A percentile compares a stretch with the other conserved stretches of the same genome.
These are phyloP conservation scores for Chlorella variabilis DNA, from an alignment of 163 green algal species.

Conservation along the genomic window DNA sequence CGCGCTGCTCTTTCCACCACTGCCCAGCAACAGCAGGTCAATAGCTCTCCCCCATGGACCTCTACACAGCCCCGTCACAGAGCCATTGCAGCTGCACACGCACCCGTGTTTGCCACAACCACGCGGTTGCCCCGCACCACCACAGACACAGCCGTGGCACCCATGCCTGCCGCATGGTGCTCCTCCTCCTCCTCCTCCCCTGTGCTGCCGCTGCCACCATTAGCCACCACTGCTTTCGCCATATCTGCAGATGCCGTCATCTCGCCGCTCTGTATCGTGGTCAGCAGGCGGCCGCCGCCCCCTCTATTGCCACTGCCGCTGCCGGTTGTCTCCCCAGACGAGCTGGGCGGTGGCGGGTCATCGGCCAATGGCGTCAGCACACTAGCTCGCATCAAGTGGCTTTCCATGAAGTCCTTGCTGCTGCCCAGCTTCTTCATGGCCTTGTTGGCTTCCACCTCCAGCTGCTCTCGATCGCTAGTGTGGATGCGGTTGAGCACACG, in stretches of 20 bases:
- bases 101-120: conserved; percentile 76
- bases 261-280: not conserved
- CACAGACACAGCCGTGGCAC: conserved; percentile 64
- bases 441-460: not conserved
- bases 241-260: not conserved
- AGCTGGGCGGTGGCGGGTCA: not conserved
- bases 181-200: conserved; percentile 42
- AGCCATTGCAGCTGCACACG: not conserved
- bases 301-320: not conserved
- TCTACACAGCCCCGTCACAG: not conserved
- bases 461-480: not conserved
- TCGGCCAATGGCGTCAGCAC: conserved; percentile 11
- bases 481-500: not conserved
- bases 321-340: not conserved
- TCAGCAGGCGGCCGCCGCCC: not conserved
- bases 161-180: conserved; percentile 53
- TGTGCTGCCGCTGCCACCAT: not conserved
- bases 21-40: not conserved
- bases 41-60: not conserved
- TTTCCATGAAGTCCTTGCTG: conserved; percentile 42
- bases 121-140: conserved; percentile 47
- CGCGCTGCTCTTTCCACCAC: too few relatives aligned
- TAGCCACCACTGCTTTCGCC: not conserved
- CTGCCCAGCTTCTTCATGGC: conserved; percentile 16
- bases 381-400: conserved; percentile 35